These are phyloP conservation scores for Pseudogymnoascus sp. DNA, from an alignment of 2,329 filamentous ascomycete genomes.

Conservation along the genomic window DNA sequence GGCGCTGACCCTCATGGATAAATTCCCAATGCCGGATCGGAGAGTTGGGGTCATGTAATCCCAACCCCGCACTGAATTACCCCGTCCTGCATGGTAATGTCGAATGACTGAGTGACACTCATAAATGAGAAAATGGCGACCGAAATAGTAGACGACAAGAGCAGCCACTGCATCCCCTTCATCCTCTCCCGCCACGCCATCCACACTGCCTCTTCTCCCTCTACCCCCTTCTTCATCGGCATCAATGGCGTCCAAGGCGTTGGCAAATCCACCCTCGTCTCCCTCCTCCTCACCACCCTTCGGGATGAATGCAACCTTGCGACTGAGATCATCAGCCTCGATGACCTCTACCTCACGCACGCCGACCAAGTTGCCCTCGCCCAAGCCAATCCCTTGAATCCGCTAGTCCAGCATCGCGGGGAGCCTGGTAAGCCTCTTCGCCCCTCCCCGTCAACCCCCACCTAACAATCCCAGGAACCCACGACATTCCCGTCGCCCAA, in stretches of 20 bases:
- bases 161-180: constrained; percentile 68
- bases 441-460: background rate
- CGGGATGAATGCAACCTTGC: constrained; percentile 43
- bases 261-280: constrained; percentile 84
- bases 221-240: constrained; percentile 69
- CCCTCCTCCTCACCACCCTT: constrained; percentile 51
- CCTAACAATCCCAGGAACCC: constrained; percentile 37
- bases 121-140: constrained; percentile 31
- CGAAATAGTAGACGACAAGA: constrained; percentile 67
- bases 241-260: constrained; percentile 88
- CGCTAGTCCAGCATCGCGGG: constrained; percentile 57
- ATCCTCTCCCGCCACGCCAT: constrained; percentile 53
- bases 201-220: constrained; percentile 35
- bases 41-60: no score
- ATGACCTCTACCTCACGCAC: constrained; percentile 63
- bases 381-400: constrained; percentile 46
- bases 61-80: background rate
- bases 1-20: background rate
- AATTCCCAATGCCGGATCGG: background rate
- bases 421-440: constrained; percentile 42
- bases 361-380: constrained; percentile 47
- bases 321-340: constrained; percentile 54
- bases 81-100: no score
- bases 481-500: constrained; percentile 52
- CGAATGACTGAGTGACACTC: background rate